These are phyloP conservation scores for Ormosia emarginata DNA, from an alignment of 306 rosid genomes.

Conservation along the genomic window DNA sequence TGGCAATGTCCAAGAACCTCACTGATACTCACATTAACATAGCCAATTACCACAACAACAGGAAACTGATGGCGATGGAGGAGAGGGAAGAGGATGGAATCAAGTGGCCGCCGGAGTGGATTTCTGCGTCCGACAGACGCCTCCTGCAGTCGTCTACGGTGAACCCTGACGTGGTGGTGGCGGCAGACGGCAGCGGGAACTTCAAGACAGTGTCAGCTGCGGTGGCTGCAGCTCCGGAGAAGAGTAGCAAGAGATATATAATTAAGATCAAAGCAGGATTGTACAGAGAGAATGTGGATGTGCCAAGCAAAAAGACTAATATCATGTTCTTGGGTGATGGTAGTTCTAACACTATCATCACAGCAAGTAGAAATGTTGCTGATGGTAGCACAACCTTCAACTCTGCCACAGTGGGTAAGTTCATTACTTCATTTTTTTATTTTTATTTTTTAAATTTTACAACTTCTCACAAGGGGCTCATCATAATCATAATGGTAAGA, in stretches of 20 bases:
- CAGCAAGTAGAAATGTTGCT: conserved; percentile 54
- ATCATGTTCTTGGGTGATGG: conserved; percentile 77
- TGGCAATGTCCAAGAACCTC: conserved; percentile 71
- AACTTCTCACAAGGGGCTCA: no score
- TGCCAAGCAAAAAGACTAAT: conserved; percentile 55
- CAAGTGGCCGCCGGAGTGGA: conserved; percentile 72
- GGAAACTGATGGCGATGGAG: conserved; percentile 29
- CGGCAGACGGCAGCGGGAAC: conserved; percentile 67
- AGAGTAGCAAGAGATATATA: conserved; percentile 43
- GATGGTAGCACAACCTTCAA: conserved; percentile 80
- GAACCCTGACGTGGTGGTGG: conserved; percentile 57
- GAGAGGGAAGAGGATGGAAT: neutral
- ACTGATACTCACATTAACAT: conserved; percentile 62
- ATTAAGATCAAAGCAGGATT: conserved; percentile 70
- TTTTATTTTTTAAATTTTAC: no score
- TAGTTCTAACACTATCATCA: conserved; percentile 54
- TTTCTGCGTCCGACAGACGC: conserved; percentile 48
- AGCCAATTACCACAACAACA: conserved; percentile 24
- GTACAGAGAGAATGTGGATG: conserved; percentile 67
- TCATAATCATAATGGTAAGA: no score
- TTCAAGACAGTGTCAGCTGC: conserved; percentile 60
- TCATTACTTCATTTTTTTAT: neutral
- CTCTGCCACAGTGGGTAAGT: conserved; percentile 71
- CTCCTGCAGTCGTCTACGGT: conserved; percentile 47
- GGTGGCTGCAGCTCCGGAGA: conserved; percentile 64